Base-by-base conservation (phyloP, 1,284 basidiomycete genomes). In the Athelia sp. region DNA sequence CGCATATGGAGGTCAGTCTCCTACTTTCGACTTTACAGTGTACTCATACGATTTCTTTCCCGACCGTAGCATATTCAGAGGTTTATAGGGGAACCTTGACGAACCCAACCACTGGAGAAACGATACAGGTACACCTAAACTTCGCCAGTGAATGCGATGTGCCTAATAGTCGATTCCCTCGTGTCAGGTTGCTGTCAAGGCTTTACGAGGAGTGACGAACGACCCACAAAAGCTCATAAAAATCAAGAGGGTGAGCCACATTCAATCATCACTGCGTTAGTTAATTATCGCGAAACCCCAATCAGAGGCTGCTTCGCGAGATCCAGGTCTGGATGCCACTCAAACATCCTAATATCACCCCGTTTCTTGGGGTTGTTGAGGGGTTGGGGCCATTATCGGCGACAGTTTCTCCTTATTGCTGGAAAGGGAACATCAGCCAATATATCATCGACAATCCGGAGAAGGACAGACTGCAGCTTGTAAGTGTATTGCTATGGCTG, bases 401-500 rank as follows among this genome's bases (percentile, higher is more conserved):
- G 4, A 22, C 62, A 18, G 50, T 64, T 18, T 59, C 59, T 4
- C 59, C 58, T 1, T 58, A 55, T 40, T 61, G 56, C 31, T 45
- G 50, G 23, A 48, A 54, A 13, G 57, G 54, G 3, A 49, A 57
- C 34, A 51, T 55, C 17, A 22, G 48, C 19, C 45, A 47, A 3
- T 61, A 58, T 40, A 40, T 62, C 3, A 35, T 48, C 34, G 51
- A 48, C 6, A 35, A 57, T 31, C 59, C 56, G 0, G 26, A 48
- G 3, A 31, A 46, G 1, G 45, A 55, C 24, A 49, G 57, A n/a
- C 34, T 56, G 13, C 21, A 38, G 11, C 47, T 64, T 15, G 62
- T 62, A 49, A 34, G 48, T 9, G 11, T 38, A n/a, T 34, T 14
- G 22, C 26, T 42, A n/a, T 22, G 32, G 11, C n/a, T 38, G 24